These are phyloP conservation scores for Microdochium paspali DNA, from an alignment of 2,329 filamentous ascomycete genomes.

Conservation along the genomic window DNA sequence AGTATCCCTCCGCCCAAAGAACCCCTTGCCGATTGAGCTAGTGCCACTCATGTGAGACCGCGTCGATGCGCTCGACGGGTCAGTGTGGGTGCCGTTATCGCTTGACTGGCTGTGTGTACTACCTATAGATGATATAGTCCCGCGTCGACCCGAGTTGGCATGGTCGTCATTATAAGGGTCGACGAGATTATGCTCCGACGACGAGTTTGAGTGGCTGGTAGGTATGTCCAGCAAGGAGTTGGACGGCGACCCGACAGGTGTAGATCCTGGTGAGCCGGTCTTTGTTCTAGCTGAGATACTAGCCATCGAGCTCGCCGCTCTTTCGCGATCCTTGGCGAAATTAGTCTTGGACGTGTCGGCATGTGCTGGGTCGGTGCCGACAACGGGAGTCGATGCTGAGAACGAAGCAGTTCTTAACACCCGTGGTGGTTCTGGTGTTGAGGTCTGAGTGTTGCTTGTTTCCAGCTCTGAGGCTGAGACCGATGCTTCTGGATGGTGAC, in stretches of 20 bases:
- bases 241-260: constrained; percentile 14
- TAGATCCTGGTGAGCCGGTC: constrained; percentile 26
- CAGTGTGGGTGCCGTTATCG: background rate
- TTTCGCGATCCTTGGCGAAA: constrained; percentile 44
- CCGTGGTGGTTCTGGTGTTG: constrained; percentile 36
- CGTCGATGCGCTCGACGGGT: constrained; percentile 8
- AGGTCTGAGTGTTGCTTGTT: constrained; percentile 27
- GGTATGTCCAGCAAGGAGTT: constrained; percentile 9
- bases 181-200: constrained; percentile 8
- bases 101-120: constrained; percentile 6
- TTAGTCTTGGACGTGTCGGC: constrained; percentile 54
- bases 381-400: constrained; percentile 52
- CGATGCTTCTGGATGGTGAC: constrained; percentile 20
- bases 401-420: constrained; percentile 54
- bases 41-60: constrained; percentile 17
- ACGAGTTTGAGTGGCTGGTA: constrained; percentile 10
- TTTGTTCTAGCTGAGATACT: constrained; percentile 28
- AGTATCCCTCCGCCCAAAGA: constrained; percentile 18
- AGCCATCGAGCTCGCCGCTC: constrained; percentile 56
- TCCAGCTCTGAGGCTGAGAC: constrained; percentile 40
- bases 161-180: background rate
- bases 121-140: constrained; percentile 18
- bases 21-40: constrained; percentile 13
- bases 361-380: constrained; percentile 58
- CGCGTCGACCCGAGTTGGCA: constrained; percentile 8